phyloP scores from a whole-genome alignment of 2,329 filamentous ascomycete species.

The Emericellopsis atlantica region DNA sequence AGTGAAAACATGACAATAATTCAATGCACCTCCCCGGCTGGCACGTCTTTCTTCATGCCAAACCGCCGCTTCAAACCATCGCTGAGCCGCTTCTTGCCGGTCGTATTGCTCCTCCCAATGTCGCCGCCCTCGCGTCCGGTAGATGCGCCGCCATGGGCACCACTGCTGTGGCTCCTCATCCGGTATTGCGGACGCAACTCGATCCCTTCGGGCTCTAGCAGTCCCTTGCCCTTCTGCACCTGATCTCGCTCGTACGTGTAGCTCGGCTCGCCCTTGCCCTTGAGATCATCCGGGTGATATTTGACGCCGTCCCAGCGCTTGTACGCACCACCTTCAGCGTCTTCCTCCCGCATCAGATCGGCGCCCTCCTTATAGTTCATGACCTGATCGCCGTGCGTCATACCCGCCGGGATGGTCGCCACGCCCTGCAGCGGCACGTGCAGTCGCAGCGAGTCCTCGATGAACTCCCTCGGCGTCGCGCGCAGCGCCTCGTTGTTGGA shows the following conservation, averaged over 20 bases:
- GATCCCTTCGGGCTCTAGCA: slow-evolving; percentile 20
- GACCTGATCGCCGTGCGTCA: slow-evolving; percentile 53
- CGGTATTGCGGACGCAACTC: slow-evolving; percentile 34
- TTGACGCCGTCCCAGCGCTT: slow-evolving; percentile 58
- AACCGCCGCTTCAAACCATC: slow-evolving; percentile 41
- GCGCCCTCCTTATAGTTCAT: slow-evolving; percentile 79
- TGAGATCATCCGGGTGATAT: slow-evolving; percentile 66
- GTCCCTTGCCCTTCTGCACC: slow-evolving; percentile 40
- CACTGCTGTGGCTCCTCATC: slow-evolving; percentile 31
- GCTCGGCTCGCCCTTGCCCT: slow-evolving; percentile 70
- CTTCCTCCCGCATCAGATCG: slow-evolving; percentile 67
- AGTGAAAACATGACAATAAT: not conserved
- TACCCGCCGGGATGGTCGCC: slow-evolving; percentile 63
- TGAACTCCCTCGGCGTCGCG: slow-evolving; percentile 69
- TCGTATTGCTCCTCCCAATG: slow-evolving; percentile 24
- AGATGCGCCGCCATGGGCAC: slow-evolving; percentile 9
- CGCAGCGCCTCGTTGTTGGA: slow-evolving; percentile 66
- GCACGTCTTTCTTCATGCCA: slow-evolving; percentile 24
- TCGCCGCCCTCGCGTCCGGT: slow-evolving; percentile 10
- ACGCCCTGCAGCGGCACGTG: slow-evolving; percentile 76
- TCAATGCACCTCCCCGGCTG: not conserved
- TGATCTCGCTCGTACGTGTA: slow-evolving; percentile 58
- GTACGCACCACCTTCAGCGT: slow-evolving; percentile 60
- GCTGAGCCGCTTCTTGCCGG: slow-evolving; percentile 28
- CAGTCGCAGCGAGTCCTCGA: slow-evolving; percentile 57